Evolutionary conservation across 768 basidiomycete genomes (phyloP).

Genomic region (Fistulinella prunicolor): DNA sequence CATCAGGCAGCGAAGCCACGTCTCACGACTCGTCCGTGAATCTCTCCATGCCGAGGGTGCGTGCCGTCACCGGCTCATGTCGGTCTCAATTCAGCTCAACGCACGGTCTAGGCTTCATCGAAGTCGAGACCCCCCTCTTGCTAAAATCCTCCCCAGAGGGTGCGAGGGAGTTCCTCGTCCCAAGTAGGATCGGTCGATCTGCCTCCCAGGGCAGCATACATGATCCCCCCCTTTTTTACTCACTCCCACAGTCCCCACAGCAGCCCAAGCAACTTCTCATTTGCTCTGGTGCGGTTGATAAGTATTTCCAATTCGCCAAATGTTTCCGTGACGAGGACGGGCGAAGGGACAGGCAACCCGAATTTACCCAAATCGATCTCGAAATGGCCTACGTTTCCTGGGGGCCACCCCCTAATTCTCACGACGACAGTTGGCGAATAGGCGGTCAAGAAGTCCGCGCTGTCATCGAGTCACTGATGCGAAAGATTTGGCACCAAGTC

Average conservation of each 20-base stretch:
- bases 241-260: conserved; percentile 92
- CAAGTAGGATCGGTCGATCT: conserved; percentile 53
- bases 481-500: conserved; percentile 70
- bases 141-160: conserved; percentile 93
- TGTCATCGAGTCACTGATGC: conserved; percentile 73
- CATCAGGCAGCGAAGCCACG: conserved; percentile 75
- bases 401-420: conserved; percentile 37
- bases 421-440: conserved; percentile 65
- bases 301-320: conserved; percentile 89
- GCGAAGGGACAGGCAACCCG: conserved; percentile 91
- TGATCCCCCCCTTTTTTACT: conserved; percentile 62
- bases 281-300: conserved; percentile 83
- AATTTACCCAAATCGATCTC: conserved; percentile 95
- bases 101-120: conserved; percentile 66
- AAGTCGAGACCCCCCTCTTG: conserved; percentile 91
- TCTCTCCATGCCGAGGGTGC: conserved; percentile 71
- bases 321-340: conserved; percentile 98
- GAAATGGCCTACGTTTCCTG: conserved; percentile 96
- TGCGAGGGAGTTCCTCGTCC: conserved; percentile 91
- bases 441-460: conserved; percentile 81
- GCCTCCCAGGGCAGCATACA: conserved; percentile 24
- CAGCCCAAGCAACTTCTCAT: conserved; percentile 94
- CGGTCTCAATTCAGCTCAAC: conserved; percentile 5
- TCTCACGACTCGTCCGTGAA: conserved; percentile 75
- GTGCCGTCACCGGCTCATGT: conserved; percentile 18